Evolutionary conservation across 148 eudicot species (phyloP).

Genomic region (Vaccinium vitisidaea): DNA sequence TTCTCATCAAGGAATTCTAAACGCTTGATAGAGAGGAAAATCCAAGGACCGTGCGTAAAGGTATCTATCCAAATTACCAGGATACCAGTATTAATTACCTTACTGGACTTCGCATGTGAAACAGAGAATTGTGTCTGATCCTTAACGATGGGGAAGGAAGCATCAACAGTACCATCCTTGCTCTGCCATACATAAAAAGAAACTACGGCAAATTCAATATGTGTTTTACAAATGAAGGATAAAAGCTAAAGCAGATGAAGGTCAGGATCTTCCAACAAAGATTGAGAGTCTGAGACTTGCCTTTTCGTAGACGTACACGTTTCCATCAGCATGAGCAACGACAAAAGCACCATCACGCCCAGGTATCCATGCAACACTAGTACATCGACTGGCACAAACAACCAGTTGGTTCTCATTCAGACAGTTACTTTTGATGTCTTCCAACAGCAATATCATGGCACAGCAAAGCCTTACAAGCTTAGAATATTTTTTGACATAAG

Average conservation of each 20-base stretch:
- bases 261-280: neutral
- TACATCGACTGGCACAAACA: slow-evolving; percentile 33
- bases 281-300: slow-evolving; percentile 23
- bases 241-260: neutral
- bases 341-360: slow-evolving; percentile 39
- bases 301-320: slow-evolving; percentile 41
- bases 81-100: slow-evolving; percentile 24
- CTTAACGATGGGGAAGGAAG: slow-evolving; percentile 41
- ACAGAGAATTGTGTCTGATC: slow-evolving; percentile 39
- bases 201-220: neutral
- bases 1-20: slow-evolving; percentile 3
- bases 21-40: neutral
- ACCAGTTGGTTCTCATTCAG: slow-evolving; percentile 9
- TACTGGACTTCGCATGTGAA: slow-evolving; percentile 39
- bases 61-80: neutral
- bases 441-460: neutral
- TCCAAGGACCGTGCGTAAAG: neutral
- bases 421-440: slow-evolving; percentile 1
- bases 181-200: slow-evolving; percentile 18
- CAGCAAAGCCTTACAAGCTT: neutral
- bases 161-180: slow-evolving; percentile 39
- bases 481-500: neutral
- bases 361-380: slow-evolving; percentile 41
- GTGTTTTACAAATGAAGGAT: neutral
- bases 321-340: slow-evolving; percentile 51